Evolutionary conservation across 106 monocot species (phyloP).

Genomic region (Acorus gramineus): DNA sequence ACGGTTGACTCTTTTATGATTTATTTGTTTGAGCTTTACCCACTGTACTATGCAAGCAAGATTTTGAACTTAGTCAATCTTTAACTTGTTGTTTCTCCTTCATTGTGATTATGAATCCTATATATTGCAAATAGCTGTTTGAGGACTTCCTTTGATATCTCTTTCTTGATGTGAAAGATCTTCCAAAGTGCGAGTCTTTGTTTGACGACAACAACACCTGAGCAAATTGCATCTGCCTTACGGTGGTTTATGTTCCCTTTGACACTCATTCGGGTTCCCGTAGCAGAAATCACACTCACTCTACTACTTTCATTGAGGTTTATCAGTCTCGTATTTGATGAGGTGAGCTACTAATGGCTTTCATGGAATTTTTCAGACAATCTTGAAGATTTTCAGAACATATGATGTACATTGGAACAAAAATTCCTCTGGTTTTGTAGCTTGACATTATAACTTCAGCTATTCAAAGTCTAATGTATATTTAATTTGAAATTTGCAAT

Average conservation of each 20-base stretch:
- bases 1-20: too few species aligned
- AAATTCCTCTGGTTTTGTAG: too few species aligned
- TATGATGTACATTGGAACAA: too few species aligned
- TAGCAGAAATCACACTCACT: conserved; percentile 88
- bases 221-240: conserved; percentile 90
- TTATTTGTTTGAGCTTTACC: too few species aligned
- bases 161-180: conserved; percentile 29
- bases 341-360: conserved; percentile 34
- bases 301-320: conserved; percentile 96
- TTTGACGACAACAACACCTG: conserved; percentile 88
- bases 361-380: not conserved
- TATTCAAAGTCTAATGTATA: not conserved
- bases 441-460: too few species aligned
- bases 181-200: conserved; percentile 99
- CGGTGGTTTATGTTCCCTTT: conserved; percentile 89
- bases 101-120: too few species aligned
- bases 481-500: conserved; percentile 1
- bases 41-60: too few species aligned
- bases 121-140: too few species aligned
- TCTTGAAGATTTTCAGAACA: too few species aligned
- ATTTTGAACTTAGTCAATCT: too few species aligned
- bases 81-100: too few species aligned
- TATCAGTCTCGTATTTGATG: conserved; percentile 95
- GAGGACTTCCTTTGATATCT: too few species aligned
- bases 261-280: conserved; percentile 56